These are phyloP conservation scores for Crithidia mellificae DNA, from an alignment of 208 protist genomes.

Conservation along the genomic window DNA sequence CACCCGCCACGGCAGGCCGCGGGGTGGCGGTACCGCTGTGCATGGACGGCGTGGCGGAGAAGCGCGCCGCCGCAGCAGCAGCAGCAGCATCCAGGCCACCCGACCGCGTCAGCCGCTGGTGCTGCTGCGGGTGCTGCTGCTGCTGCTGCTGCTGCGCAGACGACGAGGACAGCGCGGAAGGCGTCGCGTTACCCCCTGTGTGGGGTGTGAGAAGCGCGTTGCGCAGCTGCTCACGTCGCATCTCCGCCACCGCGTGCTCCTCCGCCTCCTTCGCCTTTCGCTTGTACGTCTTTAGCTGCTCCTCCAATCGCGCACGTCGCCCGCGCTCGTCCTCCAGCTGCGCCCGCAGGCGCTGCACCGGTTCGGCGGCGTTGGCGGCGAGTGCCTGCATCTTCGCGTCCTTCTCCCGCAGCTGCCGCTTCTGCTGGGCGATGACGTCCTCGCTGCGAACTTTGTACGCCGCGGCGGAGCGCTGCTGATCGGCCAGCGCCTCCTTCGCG, in stretches of 20 bases:
- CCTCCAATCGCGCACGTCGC: slow-evolving; percentile 68
- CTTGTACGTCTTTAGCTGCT: slow-evolving; percentile 70
- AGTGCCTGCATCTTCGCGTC: slow-evolving; percentile 74
- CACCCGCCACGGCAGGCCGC: not conserved
- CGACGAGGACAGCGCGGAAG: not conserved
- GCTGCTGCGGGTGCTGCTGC: slow-evolving; percentile 3
- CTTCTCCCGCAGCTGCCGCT: slow-evolving; percentile 84
- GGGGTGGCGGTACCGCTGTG: slow-evolving; percentile 17
- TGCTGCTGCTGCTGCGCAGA: not conserved
- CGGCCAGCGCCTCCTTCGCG: slow-evolving; percentile 45
- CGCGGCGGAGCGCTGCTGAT: slow-evolving; percentile 49
- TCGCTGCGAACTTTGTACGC: slow-evolving; percentile 51
- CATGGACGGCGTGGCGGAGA: slow-evolving; percentile 22
- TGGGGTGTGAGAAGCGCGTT: slow-evolving; percentile 12
- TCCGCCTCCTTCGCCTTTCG: slow-evolving; percentile 81
- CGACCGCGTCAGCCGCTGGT: too few relatives aligned
- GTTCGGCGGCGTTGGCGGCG: slow-evolving; percentile 54
- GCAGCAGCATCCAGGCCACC: too few relatives aligned
- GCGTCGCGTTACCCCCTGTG: not conserved
- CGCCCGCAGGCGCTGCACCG: slow-evolving; percentile 70
- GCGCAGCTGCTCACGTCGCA: slow-evolving; percentile 81
- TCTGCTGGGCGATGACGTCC: slow-evolving; percentile 65
- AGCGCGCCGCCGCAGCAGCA: too few relatives aligned
- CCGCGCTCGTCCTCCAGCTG: slow-evolving; percentile 88
- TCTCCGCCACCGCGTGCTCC: slow-evolving; percentile 67